Evolutionary conservation across 2,329 filamentous ascomycete genomes (phyloP), one percentile per base, ranked within the genome.

Genomic region (Trichocomaceae sp.): DNA sequence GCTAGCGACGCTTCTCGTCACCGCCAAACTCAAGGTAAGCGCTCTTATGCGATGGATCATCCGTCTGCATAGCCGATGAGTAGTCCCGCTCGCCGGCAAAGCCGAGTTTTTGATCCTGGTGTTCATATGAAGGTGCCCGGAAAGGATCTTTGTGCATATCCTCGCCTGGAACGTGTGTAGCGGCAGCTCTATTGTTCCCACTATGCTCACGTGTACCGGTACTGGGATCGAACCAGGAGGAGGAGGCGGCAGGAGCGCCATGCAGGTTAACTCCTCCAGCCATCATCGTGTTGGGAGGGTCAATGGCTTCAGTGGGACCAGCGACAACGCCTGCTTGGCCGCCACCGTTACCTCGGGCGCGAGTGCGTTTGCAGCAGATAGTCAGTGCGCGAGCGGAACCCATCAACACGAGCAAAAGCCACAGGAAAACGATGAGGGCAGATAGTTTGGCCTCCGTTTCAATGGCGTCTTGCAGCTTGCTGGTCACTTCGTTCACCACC

Each of bases 381-480:
- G 78, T 77, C 55, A 84, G 70, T 26, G 85, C 85, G 57, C 89
- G 83, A 47, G 83, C 71, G 54, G 92, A 71, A 48, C 89, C 93
- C 47, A 88, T 78, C 35, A 96, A 77, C 4, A 89, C 82, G 56
- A 95, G 80, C 58, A 93, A 70, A 52, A 95, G 64, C 79, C 90
- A 99, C 26, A 95, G 73, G 3, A 88, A 74, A 12, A 96, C 72
- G 4, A 99, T 75, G 50, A 79, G 82, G 0, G 81, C 78, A 2
- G 91, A 88, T 61, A 97, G 90, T 60, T 95, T 81, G 1, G 87
- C 85, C 71, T 96, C 89, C 58, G 84, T 83, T 48, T 83, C 77
- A 59, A 99, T 83, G 60, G 79, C 83, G 54, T 80, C 79, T 63
- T 82, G 75, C 20, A 97, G 76, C 66, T 83, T 83, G 57, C 79